These are phyloP conservation scores for Lactuca sativa DNA, from an alignment of 129 eudicot species.

Conservation along the genomic window DNA sequence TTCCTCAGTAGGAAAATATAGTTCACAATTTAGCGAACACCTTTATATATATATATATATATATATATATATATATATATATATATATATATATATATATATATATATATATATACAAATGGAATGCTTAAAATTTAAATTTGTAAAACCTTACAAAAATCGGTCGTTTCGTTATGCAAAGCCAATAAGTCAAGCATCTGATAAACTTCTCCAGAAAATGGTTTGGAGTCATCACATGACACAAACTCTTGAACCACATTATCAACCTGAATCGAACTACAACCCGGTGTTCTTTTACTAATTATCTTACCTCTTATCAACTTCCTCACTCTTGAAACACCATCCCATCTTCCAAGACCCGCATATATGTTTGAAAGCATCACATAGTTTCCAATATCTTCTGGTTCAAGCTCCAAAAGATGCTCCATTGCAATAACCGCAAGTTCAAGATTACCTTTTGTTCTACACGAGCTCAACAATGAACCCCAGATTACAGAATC, in stretches of 20 bases:
- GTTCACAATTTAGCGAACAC: background rate
- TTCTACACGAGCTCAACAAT: conserved; percentile 58
- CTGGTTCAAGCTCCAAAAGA: conserved; percentile 59
- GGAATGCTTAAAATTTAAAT: too few relatives aligned
- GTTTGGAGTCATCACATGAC: conserved; percentile 53
- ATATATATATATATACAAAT: too few relatives aligned
- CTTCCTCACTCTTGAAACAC: conserved; percentile 54
- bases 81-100: too few relatives aligned
- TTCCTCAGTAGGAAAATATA: too few relatives aligned
- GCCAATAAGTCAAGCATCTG: conserved; percentile 42
- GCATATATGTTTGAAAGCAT: conserved; percentile 60
- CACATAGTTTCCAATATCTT: conserved; percentile 59
- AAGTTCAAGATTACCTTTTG: conserved; percentile 42
- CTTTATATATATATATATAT: background rate
- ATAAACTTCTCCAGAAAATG: conserved; percentile 39
- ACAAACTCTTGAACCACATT: conserved; percentile 55
- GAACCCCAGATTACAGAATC: conserved; percentile 69
- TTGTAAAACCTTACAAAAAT: too few relatives aligned
- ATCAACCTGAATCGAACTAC: conserved; percentile 53
- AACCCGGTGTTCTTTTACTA: conserved; percentile 60
- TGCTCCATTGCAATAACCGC: conserved; percentile 57
- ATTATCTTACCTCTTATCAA: conserved; percentile 49
- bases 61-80: too few relatives aligned
- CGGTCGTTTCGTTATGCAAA: conserved; percentile 30
- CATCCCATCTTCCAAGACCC: conserved; percentile 59